Conservation (phyloP, 768 basidiomycete genomes). For the Gelatoporia subvermispora region DNA sequence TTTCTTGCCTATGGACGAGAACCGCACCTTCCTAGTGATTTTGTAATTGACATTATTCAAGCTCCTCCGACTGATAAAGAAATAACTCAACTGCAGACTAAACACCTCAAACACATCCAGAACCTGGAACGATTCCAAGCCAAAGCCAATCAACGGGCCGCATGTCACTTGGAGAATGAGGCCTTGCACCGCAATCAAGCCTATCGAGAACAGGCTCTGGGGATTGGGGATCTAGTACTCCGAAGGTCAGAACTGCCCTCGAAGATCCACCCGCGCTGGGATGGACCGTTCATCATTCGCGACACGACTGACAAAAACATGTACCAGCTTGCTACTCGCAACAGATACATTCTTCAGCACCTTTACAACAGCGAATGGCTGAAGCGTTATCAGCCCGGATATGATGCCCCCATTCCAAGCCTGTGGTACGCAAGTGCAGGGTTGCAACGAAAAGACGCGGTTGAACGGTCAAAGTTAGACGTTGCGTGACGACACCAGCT, state of each 20-base stretch:
- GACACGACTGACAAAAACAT: conserved; percentile 14
- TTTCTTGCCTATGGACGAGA: conserved; percentile 15
- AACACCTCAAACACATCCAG: conserved; percentile 14
- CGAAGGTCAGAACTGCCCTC: conserved; percentile 9
- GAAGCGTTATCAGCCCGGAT: conserved; percentile 2
- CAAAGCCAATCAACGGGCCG: conserved; percentile 13
- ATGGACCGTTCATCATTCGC: conserved; percentile 15
- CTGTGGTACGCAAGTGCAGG: conserved; percentile 5
- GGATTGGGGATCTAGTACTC: conserved; percentile 16
- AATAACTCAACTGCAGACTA: conserved; percentile 10
- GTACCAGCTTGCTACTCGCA: conserved; percentile 16
- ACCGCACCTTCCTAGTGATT: conserved; percentile 12
- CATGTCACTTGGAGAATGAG: conserved; percentile 10
- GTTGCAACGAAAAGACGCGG: not conserved
- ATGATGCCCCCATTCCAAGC: not conserved
- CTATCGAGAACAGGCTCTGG: conserved; percentile 13
- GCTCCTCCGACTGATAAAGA: conserved; percentile 16
- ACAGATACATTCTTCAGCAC: conserved; percentile 3
- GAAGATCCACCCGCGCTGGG: conserved; percentile 20
- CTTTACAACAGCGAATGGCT: conserved; percentile 5
- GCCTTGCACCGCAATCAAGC: conserved; percentile 10
- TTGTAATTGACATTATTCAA: conserved; percentile 6
- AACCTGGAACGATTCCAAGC: conserved; percentile 11
- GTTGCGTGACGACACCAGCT: too few species aligned
- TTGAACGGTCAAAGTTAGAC: not conserved